Evolutionary conservation across 805 yeast genomes (phyloP).

Genomic region (Phaffomyces antillensis): DNA sequence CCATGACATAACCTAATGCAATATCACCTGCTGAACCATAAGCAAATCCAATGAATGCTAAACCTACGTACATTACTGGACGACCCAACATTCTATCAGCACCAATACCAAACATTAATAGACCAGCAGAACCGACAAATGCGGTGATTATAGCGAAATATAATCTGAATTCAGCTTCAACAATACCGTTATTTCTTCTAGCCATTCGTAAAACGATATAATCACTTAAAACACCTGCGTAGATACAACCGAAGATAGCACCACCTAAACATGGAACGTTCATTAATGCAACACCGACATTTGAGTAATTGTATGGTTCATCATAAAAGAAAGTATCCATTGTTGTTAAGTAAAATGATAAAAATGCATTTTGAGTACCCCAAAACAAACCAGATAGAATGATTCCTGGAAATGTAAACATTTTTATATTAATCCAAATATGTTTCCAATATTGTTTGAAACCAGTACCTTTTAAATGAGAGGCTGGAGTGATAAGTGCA

Average conservation of each 20-base stretch:
- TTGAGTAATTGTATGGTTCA: slow-evolving; percentile 59
- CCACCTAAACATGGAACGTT: slow-evolving; percentile 65
- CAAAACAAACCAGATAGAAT: slow-evolving; percentile 63
- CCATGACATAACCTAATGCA: slow-evolving; percentile 61
- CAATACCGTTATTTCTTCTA: slow-evolving; percentile 50
- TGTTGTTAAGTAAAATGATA: slow-evolving; percentile 67
- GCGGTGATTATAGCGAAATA: slow-evolving; percentile 51
- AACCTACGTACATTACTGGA: slow-evolving; percentile 50
- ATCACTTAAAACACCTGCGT: slow-evolving; percentile 57
- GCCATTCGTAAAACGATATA: slow-evolving; percentile 56
- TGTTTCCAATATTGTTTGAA: slow-evolving; percentile 56
- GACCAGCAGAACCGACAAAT: slow-evolving; percentile 53
- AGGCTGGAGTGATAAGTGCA: slow-evolving; percentile 45
- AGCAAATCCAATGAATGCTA: slow-evolving; percentile 61
- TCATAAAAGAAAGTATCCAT: slow-evolving; percentile 62
- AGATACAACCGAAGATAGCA: slow-evolving; percentile 57
- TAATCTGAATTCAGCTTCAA: slow-evolving; percentile 60
- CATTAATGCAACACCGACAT: slow-evolving; percentile 67
- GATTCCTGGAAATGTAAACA: slow-evolving; percentile 59
- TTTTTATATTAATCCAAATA: slow-evolving; percentile 42
- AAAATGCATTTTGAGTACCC: slow-evolving; percentile 75
- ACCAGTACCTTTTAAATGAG: slow-evolving; percentile 58
- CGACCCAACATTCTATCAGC: slow-evolving; percentile 48
- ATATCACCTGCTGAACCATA: slow-evolving; percentile 70
- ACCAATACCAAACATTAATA: slow-evolving; percentile 60